Conservation (phyloP, 106 monocot species). For the Dendrobium officinale region DNA sequence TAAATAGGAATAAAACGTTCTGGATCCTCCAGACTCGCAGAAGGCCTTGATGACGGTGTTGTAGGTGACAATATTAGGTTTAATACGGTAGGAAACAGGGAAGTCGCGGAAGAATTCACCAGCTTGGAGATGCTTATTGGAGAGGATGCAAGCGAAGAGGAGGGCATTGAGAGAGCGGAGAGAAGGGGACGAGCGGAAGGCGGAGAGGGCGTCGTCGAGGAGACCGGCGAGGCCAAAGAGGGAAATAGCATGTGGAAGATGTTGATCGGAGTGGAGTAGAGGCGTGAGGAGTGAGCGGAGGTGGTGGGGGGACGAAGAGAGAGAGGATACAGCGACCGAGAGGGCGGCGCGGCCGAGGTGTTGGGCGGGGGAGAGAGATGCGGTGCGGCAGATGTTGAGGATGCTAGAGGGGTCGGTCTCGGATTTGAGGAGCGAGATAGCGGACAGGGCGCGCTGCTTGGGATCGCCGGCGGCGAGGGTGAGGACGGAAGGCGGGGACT, state of each 20-base stretch:
- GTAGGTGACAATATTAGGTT: constrained; percentile 33
- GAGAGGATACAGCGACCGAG: constrained; percentile 25
- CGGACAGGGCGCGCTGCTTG: constrained; percentile 7
- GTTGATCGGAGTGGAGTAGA: constrained; percentile 6
- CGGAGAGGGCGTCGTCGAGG: constrained; percentile 30
- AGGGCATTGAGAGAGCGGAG: constrained; percentile 37
- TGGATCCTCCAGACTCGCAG: constrained; percentile 20
- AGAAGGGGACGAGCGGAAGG: constrained; percentile 15
- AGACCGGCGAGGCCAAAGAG: constrained; percentile 46
- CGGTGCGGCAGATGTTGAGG: constrained; percentile 25
- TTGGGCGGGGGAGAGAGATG: constrained; percentile 22
- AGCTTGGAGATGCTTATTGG: constrained; percentile 24
- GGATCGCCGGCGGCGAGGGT: background rate
- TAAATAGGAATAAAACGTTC: constrained; percentile 23
- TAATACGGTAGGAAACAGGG: constrained; percentile 14
- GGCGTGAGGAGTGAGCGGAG: constrained; percentile 29
- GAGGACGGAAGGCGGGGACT: background rate
- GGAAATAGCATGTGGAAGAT: constrained; percentile 25
- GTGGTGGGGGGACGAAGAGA: constrained; percentile 20
- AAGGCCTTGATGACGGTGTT: constrained; percentile 57
- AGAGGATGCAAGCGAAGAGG: constrained; percentile 36
- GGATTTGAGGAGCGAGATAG: constrained; percentile 32
- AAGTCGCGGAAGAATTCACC: constrained; percentile 23
- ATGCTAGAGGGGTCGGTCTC: constrained; percentile 25
- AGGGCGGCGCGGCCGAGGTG: constrained; percentile 36